Percentiles rank a stretch among this genome's conserved stretches.
Evolutionary conservation across 2,329 filamentous ascomycete species (phyloP).

Genomic region (Fonsecaea erecta): DNA sequence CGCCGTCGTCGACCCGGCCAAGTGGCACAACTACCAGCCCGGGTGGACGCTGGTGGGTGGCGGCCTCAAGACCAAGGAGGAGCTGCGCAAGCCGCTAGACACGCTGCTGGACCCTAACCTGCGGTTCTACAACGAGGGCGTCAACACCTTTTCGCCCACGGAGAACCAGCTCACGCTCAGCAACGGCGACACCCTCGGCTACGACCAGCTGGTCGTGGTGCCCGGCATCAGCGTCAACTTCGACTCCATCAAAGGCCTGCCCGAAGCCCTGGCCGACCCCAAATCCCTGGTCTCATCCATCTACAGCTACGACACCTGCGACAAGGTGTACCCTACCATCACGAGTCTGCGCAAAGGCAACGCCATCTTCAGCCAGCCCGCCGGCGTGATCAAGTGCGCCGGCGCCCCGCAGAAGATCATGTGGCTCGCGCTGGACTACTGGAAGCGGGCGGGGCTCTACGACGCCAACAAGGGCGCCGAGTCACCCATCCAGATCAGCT

Average conservation of each 20-base stretch:
- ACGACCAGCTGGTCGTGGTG: slow-evolving; percentile 68
- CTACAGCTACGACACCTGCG: slow-evolving; percentile 61
- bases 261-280: slow-evolving; percentile 59
- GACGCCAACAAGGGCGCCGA: slow-evolving; percentile 44
- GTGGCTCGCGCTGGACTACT: slow-evolving; percentile 66
- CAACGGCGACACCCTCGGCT: slow-evolving; percentile 61
- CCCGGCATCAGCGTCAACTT: slow-evolving; percentile 62
- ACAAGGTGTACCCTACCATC: slow-evolving; percentile 59
- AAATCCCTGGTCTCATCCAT: slow-evolving; percentile 60
- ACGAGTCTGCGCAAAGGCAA: slow-evolving; percentile 55
- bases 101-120: slow-evolving; percentile 64
- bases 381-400: slow-evolving; percentile 64
- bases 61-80: slow-evolving; percentile 66
- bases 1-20: slow-evolving; percentile 66
- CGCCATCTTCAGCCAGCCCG: slow-evolving; percentile 65
- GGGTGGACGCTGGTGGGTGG: slow-evolving; percentile 72
- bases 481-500: slow-evolving; percentile 58
- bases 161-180: slow-evolving; percentile 61
- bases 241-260: slow-evolving; percentile 59
- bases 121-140: slow-evolving; percentile 62
- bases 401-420: slow-evolving; percentile 66
- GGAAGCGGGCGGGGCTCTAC: slow-evolving; percentile 61
- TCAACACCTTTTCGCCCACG: slow-evolving; percentile 59
- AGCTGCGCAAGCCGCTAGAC: slow-evolving; percentile 58
- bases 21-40: slow-evolving; percentile 70